Evolutionary conservation across 2,329 filamentous ascomycete genomes (phyloP), one percentile per base, ranked within the genome.

Genomic region (Monilinia fructigena): DNA sequence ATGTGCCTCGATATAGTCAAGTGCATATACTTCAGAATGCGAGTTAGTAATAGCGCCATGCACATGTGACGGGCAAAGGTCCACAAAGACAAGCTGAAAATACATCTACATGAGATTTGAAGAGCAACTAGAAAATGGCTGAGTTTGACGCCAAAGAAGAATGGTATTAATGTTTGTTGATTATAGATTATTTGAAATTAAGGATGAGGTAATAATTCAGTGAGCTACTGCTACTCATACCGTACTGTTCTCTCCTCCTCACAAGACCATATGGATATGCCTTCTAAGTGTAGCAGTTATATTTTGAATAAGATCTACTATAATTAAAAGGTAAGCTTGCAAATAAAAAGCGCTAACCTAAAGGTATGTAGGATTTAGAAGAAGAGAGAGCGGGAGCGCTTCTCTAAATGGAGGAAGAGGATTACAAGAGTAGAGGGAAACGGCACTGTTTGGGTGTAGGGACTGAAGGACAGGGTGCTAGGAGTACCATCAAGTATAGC

Each of bases 31-130:
- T 47, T n/a, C 20, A 56, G 12, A 26, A 31, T 7, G 26, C 48
- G 61, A 47, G n/a, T 63, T 28, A 45, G 23, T 26, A 23, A 20
- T 45, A 55, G 52, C 20, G 28, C 40, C 7, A 56, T 56, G 61
- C 52, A 63, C 40, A 42, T 42, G 11, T 14, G 40, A 16, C 40
- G 12, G 40, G 4, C 16, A 14, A 42, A 42, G 40, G 40, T 3
- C 40, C 40, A 42, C 40, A 42, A 42, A 42, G 40, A n/a, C 28
- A 35, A 35, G 11, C 56, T 60, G 12, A 7, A 35, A 31, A 48
- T 23, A 35, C 3, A 10, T 48, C 20, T 14, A 26, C 35, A 42
- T 55, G 12, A 55, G 48, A 55, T 35, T 60, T 26, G 61, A 56
- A 35, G 35, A 23, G 47, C 18, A 16, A 8, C 45, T 50, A 31